A percentile compares a stretch with the other conserved stretches of the same genome.
phyloP scores from a whole-genome alignment of 202 grass and related monocot genomes.

The Panicum hallii region DNA sequence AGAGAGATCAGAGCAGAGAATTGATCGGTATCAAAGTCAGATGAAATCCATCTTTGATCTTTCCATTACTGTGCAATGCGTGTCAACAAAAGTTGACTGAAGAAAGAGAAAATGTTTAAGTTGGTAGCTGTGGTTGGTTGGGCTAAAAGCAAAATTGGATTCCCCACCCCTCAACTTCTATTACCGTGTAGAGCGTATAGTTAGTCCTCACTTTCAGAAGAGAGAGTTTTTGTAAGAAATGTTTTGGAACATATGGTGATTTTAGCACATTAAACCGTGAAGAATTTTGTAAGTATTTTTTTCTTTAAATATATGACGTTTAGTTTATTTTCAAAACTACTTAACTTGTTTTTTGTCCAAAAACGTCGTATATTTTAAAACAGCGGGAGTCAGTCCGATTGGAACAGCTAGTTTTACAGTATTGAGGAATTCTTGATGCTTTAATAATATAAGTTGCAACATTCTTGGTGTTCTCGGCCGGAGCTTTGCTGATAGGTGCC shows the following conservation, averaged over 20 bases:
- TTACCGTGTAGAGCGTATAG: not conserved
- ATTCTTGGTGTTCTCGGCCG: not conserved
- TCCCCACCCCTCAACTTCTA: not conserved
- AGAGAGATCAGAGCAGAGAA: slow-evolving; percentile 14
- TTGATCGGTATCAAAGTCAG: slow-evolving; percentile 12
- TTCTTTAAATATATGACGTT: too few species aligned
- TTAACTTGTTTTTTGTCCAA: too few species aligned
- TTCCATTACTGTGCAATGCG: not conserved
- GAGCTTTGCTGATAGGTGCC: slow-evolving; percentile 28
- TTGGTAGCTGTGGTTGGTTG: not conserved
- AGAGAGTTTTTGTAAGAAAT: not conserved
- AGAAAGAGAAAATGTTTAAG: not conserved
- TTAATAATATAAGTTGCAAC: not conserved
- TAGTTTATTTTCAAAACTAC: too few species aligned
- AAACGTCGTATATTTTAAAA: not conserved
- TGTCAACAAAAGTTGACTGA: slow-evolving; percentile 29
- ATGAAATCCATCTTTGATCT: slow-evolving; percentile 27
- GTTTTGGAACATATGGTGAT: not conserved
- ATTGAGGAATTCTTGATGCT: not conserved
- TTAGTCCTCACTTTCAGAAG: not conserved
- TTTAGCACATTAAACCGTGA: not conserved
- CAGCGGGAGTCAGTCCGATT: too few species aligned
- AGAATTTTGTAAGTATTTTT: not conserved
- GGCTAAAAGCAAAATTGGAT: not conserved
- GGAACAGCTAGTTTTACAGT: not conserved